phyloP scores from a whole-genome alignment of 345 rosid species.

The Anastatica hierochuntica region DNA sequence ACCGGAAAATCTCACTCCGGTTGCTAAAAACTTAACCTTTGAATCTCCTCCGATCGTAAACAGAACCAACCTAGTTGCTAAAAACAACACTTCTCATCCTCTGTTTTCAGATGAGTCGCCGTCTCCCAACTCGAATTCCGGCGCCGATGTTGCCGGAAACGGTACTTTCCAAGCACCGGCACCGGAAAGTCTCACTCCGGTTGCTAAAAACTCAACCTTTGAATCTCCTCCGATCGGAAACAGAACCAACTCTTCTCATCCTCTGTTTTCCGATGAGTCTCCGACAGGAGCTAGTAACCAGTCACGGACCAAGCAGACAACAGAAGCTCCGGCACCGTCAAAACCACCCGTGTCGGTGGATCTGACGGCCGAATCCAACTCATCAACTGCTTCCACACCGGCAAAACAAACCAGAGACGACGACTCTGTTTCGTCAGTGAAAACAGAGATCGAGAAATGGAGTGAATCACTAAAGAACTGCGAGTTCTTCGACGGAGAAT shows the following conservation, averaged over 20 bases:
- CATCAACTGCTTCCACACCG: conserved; percentile 23
- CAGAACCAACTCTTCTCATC: conserved; percentile 8
- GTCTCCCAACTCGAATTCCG: not conserved
- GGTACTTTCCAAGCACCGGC: conserved; percentile 3
- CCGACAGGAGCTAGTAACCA: conserved; percentile 9
- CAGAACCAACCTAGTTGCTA: not conserved
- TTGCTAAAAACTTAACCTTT: conserved; percentile 22
- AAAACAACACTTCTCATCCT: conserved; percentile 13
- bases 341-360: conserved; percentile 19
- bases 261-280: conserved; percentile 10
- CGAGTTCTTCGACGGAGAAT: conserved; percentile 80
- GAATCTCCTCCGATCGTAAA: conserved; percentile 16
- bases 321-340: conserved; percentile 8
- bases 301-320: not conserved
- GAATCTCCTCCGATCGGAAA: conserved; percentile 12
- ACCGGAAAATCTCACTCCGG: conserved; percentile 21
- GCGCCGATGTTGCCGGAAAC: not conserved
- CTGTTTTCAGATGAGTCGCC: conserved; percentile 2
- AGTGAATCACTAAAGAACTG: conserved; percentile 46
- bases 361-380: conserved; percentile 15
- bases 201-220: conserved; percentile 9
- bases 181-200: conserved; percentile 23
- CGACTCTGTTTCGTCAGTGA: conserved; percentile 16
- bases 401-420: conserved; percentile 29
- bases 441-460: conserved; percentile 38